Conservation (phyloP, 192 early-diverging fungal genomes). For the Rhizoclosmatium globosum region DNA sequence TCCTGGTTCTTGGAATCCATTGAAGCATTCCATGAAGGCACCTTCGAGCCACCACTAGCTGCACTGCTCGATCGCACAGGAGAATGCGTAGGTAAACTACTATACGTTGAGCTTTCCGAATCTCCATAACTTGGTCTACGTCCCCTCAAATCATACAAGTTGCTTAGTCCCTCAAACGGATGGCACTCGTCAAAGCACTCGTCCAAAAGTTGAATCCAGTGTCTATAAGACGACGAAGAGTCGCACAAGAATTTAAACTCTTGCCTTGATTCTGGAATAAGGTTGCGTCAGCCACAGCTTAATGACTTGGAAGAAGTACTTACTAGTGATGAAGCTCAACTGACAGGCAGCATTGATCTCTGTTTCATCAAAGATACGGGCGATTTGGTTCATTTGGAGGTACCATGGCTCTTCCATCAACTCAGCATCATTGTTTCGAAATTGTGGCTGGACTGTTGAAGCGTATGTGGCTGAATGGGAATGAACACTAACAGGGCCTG, state of each 20-base stretch:
- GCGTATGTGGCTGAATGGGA: background rate
- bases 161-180: constrained; percentile 20
- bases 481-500: constrained; percentile 22
- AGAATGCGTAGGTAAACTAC: constrained; percentile 3
- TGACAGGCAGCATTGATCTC: constrained; percentile 20
- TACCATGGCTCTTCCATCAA: constrained; percentile 28
- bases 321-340: constrained; percentile 28
- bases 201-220: constrained; percentile 26
- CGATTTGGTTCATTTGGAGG: constrained; percentile 25
- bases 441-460: background rate
- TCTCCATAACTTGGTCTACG: constrained; percentile 8
- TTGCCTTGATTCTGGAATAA: background rate
- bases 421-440: background rate
- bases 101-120: constrained; percentile 9
- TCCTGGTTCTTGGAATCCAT: too few relatives aligned
- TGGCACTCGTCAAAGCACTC: constrained; percentile 29
- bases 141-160: constrained; percentile 22
- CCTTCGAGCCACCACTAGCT: too few relatives aligned
- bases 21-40: too few relatives aligned
- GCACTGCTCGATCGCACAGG: background rate
- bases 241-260: constrained; percentile 28
- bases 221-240: background rate
- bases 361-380: constrained; percentile 32
- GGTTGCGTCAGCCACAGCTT: background rate
- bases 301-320: background rate